Base-by-base conservation (phyloP, 2,329 filamentous ascomycete genomes). In the Alternaria panax region DNA sequence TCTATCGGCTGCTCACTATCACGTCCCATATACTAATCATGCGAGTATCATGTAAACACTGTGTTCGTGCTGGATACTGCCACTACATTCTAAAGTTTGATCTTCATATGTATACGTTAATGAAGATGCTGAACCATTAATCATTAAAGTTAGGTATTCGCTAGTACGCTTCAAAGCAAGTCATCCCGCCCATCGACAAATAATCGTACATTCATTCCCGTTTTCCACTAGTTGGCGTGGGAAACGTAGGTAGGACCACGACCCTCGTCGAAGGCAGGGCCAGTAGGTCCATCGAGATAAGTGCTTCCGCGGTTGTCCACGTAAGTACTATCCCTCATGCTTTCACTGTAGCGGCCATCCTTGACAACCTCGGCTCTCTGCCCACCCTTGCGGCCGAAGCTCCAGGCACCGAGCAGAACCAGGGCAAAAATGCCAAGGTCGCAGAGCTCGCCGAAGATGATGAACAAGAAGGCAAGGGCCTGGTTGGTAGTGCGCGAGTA, bases 381-480 rank as follows among this genome's bases (percentile, higher is more conserved):
- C 3, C 54, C 42, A 1, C 47, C 53, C n/a, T 62, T 64, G 28
- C 60, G 63, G 25, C 63, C 60, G n/a, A 64, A 67, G 43, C 61
- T 50, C 61, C 59, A 62, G 8, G 61, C 65, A 9, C 60, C 65
- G 0, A 62, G 36, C 1, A 67, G 43, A 2, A 67, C 52, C 16
- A 67, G 20, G 0, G 57, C 60, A 2, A 67, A 41, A 27, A 67
- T 61, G 1, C 58, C 63, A 7, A 67, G 45, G 16, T 67, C 54
- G 25, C 56, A 53, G 3, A 67, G 34, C 52, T 67, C 59, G 7
- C 57, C 63, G 22, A 67, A 68, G 57, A 68, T 65, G 54, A 68
- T 68, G 63, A 68, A 68, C 18, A 68, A 34, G 41, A 68, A 68
- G 1, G 65, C 64, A 3, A 68, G 57, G 2, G 65, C 65, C 7